Evolutionary conservation across 768 basidiomycete genomes (phyloP), one percentile per base, ranked within the genome.

Genomic region (Mycena epipterygia): DNA sequence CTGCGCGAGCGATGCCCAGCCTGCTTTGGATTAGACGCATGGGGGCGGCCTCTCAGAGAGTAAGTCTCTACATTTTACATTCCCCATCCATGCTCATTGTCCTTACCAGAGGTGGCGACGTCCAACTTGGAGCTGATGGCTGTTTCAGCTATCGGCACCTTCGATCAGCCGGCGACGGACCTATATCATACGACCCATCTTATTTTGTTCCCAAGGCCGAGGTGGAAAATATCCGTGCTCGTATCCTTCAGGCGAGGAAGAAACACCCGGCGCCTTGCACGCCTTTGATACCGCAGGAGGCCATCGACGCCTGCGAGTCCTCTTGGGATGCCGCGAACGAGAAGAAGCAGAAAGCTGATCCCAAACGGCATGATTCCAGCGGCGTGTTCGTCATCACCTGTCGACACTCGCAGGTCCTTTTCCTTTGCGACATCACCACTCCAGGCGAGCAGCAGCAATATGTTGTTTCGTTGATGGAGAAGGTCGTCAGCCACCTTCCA

Each of bases 381-480:
- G 81, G 84, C 0, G 56, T 83, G 30, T 84, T 85, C 81, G 79
- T 78, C 0, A 69, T 85, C 0, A 79, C 83, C 0, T 85, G 84
- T 67, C 65, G 77, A 0, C 84, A 85, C n/a, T n/a, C n/a, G n/a
- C n/a, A n/a, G n/a, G n/a, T n/a, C n/a, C n/a, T n/a, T n/a, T n/a
- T n/a, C n/a, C 0, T 83, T 2, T 79, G 79, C 27, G 84, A 87
- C 62, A 83, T 86, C n/a, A 78, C 81, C 66, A 76, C 81, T 0
- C 76, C 82, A 16, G 81, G 84, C 16, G 79, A 84, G 62, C 73
- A 83, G 68, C 81, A 84, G 51, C 79, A 83, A 23, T 85, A 80
- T 70, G 75, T 77, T 23, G 71, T 85, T 4, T 74, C 82, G 0
- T 73, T 84, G 0, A 67, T 86, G 8, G 62, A 79, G 27, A 69